phyloP scores from a whole-genome alignment of 2,329 filamentous ascomycete genomes.

The Curvularia sp. region DNA sequence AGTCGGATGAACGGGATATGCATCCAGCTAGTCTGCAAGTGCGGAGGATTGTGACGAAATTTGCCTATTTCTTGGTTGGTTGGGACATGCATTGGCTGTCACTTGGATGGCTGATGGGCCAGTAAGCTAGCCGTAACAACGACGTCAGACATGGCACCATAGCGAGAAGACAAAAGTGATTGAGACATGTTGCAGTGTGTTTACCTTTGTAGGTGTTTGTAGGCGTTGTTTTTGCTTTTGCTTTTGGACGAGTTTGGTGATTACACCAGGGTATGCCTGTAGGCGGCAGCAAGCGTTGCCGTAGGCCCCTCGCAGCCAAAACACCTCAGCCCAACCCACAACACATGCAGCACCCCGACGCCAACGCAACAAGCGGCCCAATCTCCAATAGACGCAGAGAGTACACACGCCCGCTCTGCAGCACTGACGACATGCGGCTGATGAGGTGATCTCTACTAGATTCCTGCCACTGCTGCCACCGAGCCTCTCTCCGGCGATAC shows the following conservation, averaged over 20 bases:
- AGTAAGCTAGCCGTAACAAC: conserved; percentile 17
- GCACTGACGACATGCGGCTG: conserved; percentile 32
- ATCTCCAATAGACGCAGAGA: conserved; percentile 26
- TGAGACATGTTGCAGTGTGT: background rate
- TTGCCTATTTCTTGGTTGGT: conserved; percentile 10
- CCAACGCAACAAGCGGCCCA: conserved; percentile 26
- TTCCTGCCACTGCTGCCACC: conserved; percentile 17
- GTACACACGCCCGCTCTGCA: conserved; percentile 19
- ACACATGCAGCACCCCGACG: conserved; percentile 27
- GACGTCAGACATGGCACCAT: conserved; percentile 19
- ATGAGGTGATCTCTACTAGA: conserved; percentile 25
- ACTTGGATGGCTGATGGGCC: conserved; percentile 22
- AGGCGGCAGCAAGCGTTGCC: conserved; percentile 20
- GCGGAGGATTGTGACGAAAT: background rate
- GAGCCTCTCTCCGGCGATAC: conserved; percentile 14
- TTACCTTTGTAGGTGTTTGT: background rate
- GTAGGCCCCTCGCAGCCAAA: conserved; percentile 25
- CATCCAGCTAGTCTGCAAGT: background rate
- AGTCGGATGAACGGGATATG: background rate
- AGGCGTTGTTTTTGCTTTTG: background rate
- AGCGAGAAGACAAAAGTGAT: background rate
- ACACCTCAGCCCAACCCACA: conserved; percentile 29
- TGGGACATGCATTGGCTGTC: conserved; percentile 10
- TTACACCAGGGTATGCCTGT: conserved; percentile 18
- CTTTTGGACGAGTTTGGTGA: background rate